phyloP scores from a whole-genome alignment of 495 filamentous ascomycete genomes.

The Immersiella caudata region DNA sequence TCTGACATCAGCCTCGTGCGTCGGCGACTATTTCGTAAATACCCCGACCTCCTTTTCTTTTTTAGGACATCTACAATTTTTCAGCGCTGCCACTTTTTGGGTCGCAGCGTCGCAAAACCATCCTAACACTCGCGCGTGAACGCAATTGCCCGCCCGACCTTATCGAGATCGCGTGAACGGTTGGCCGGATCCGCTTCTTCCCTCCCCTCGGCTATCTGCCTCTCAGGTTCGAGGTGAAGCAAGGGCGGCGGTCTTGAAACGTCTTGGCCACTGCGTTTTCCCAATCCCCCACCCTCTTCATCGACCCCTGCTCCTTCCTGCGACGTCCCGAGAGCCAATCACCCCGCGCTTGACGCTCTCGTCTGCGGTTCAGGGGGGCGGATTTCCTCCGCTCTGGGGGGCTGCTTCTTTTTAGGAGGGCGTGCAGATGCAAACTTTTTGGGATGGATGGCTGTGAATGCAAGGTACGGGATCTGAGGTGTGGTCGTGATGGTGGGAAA shows the following conservation, averaged over 20 bases:
- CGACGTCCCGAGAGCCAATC: constrained; percentile 20
- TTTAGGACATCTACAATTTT: neutral
- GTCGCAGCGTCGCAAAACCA: neutral
- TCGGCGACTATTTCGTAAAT: neutral
- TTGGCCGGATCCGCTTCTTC: neutral
- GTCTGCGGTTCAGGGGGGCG: constrained; percentile 9
- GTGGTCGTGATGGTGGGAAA: neutral
- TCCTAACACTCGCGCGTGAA: neutral
- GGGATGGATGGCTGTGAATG: constrained; percentile 5
- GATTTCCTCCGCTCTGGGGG: neutral
- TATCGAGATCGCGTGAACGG: neutral
- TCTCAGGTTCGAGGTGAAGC: constrained; percentile 11
- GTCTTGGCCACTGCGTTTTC: constrained; percentile 17
- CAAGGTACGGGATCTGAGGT: constrained; percentile 3
- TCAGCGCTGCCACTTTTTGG: neutral
- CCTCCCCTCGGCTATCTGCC: constrained; percentile 18
- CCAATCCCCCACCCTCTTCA: neutral
- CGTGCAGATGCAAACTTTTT: constrained; percentile 16
- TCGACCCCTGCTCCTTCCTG: constrained; percentile 9
- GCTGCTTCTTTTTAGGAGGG: neutral
- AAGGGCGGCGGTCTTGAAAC: constrained; percentile 14
- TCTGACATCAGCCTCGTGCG: neutral
- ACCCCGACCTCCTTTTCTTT: neutral
- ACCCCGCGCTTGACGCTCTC: neutral
- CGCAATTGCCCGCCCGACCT: neutral